phyloP scores from a whole-genome alignment of 2,329 filamentous ascomycete genomes.

The Stachybotrys echinatus region DNA sequence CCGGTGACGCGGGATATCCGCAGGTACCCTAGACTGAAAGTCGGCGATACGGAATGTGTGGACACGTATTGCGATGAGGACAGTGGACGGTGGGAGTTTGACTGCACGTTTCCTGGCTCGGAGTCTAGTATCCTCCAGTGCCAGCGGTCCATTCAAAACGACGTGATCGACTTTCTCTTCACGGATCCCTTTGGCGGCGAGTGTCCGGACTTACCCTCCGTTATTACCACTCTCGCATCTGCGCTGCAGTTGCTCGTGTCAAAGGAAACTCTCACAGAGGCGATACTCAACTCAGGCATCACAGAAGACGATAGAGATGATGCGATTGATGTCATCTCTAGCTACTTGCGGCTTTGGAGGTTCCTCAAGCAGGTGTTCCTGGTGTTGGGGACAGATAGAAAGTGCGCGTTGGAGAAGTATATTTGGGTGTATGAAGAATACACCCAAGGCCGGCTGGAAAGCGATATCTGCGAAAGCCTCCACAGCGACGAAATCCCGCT shows the following conservation, averaged over 20 bases:
- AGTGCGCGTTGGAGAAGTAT: slow-evolving; percentile 23
- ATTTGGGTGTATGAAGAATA: slow-evolving; percentile 26
- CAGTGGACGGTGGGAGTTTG: slow-evolving; percentile 26
- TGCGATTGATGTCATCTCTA: slow-evolving; percentile 18
- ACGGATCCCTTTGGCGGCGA: slow-evolving; percentile 28
- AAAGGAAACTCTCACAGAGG: slow-evolving; percentile 15
- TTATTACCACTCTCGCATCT: slow-evolving; percentile 24
- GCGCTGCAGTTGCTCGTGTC: slow-evolving; percentile 23
- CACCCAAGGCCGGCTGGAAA: slow-evolving; percentile 18
- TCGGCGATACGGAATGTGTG: slow-evolving; percentile 25
- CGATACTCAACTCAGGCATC: slow-evolving; percentile 17
- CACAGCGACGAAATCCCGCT: slow-evolving; percentile 23
- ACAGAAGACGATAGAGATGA: slow-evolving; percentile 11
- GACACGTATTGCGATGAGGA: slow-evolving; percentile 18
- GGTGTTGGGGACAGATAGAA: slow-evolving; percentile 5
- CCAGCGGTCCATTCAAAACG: slow-evolving; percentile 22
- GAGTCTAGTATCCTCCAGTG: slow-evolving; percentile 22
- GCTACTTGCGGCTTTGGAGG: slow-evolving; percentile 23
- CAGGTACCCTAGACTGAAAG: slow-evolving; percentile 20
- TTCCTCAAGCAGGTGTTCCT: slow-evolving; percentile 24
- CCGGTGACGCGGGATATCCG: slow-evolving; percentile 18
- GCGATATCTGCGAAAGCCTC: slow-evolving; percentile 28
- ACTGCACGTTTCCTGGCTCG: slow-evolving; percentile 28
- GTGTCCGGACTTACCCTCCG: slow-evolving; percentile 27
- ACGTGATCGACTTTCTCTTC: slow-evolving; percentile 25